A percentile compares a stretch with the other conserved stretches of the same genome.
phyloP scores from a whole-genome alignment of 1,139 yeast genomes.

The Entelexis sorbosivorans region DNA sequence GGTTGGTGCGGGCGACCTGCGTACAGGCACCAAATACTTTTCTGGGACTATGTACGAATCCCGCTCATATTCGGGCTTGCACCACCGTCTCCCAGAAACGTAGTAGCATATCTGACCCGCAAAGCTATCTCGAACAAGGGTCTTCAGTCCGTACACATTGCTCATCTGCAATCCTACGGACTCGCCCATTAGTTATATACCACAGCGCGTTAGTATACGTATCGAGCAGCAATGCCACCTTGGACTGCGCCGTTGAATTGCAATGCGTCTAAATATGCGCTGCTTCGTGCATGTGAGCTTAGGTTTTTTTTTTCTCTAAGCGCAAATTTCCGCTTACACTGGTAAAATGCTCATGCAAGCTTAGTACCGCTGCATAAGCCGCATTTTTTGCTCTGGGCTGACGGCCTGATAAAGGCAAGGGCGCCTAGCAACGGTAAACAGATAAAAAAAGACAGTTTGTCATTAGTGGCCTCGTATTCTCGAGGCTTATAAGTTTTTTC shows the following conservation, averaged over 20 bases:
- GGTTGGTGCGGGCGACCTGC: neutral
- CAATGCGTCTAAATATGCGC: neutral
- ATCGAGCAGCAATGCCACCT: neutral
- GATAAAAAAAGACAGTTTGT: too few relatives aligned
- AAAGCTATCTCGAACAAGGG: slow-evolving; percentile 1
- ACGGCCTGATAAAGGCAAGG: too few relatives aligned
- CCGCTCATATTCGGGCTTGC: neutral
- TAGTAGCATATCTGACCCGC: neutral
- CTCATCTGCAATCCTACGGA: neutral
- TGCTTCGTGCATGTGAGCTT: neutral
- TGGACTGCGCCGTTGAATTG: neutral
- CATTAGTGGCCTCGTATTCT: too few relatives aligned
- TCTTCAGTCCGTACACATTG: neutral
- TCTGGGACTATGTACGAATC: neutral
- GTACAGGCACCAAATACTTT: neutral
- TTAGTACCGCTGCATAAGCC: neutral
- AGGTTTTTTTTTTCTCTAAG: neutral
- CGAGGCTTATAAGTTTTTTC: too few relatives aligned
- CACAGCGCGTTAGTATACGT: neutral
- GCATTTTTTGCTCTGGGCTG: too few relatives aligned
- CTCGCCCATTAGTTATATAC: neutral
- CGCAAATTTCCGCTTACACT: neutral
- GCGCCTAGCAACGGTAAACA: too few relatives aligned
- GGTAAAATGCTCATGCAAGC: neutral
- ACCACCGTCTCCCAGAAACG: neutral